Evolutionary conservation across 2,329 filamentous ascomycete species (phyloP).

Genomic region (Aspergillus spinulosporus): DNA sequence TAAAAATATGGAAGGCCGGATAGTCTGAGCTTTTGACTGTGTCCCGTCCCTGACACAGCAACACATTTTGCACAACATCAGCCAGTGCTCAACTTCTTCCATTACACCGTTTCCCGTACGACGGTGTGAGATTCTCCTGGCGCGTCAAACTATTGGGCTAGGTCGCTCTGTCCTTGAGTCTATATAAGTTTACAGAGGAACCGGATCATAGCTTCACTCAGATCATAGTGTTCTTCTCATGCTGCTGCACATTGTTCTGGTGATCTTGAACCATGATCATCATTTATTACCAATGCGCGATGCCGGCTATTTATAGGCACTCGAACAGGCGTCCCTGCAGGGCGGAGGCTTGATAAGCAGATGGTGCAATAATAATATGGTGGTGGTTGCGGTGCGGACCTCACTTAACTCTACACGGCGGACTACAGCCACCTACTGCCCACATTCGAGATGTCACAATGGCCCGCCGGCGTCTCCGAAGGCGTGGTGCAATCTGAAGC

Average conservation of each 20-base stretch:
- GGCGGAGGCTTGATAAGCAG: not conserved
- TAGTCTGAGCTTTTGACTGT: not conserved
- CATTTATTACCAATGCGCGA: not conserved
- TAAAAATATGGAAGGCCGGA: constrained; percentile 4
- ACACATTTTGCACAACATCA: not conserved
- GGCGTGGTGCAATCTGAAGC: not conserved
- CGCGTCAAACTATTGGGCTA: not conserved
- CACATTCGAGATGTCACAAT: not conserved
- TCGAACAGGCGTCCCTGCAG: not conserved
- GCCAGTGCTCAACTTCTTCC: not conserved
- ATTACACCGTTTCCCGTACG: not conserved
- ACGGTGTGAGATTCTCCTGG: not conserved
- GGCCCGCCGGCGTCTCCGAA: not conserved
- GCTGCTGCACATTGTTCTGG: not conserved
- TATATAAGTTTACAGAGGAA: too few relatives aligned
- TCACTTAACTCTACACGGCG: not conserved
- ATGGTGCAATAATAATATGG: not conserved
- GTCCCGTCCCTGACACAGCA: not conserved
- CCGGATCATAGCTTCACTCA: too few relatives aligned
- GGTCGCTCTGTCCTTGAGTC: too few relatives aligned
- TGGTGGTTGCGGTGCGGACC: not conserved
- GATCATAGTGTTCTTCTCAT: not conserved
- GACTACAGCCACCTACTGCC: not conserved
- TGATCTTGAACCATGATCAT: constrained; percentile 1
- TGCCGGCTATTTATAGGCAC: not conserved